Evolutionary conservation across 352 stramenopile genomes (phyloP).

Genomic region (Nothophytophthora sp.): DNA sequence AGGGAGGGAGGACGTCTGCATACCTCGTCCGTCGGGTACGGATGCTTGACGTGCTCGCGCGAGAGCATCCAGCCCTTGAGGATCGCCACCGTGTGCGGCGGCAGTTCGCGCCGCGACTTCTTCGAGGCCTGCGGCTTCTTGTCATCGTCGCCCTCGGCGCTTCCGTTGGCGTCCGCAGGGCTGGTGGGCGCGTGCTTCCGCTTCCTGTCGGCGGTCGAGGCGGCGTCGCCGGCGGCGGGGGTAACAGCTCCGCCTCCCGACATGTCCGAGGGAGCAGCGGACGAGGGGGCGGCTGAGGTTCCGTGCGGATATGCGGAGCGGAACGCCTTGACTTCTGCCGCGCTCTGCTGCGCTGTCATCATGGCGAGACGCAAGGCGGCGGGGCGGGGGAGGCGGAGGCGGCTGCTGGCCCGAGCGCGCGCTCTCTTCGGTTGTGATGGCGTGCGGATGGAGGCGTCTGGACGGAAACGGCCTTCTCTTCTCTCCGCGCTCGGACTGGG

Average conservation of each 20-base stretch:
- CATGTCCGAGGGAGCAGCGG: slow-evolving; percentile 6
- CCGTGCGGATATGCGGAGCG: slow-evolving; percentile 34
- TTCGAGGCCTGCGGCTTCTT: slow-evolving; percentile 55
- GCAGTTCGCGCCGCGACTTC: slow-evolving; percentile 81
- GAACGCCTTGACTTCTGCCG: slow-evolving; percentile 49
- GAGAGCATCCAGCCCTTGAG: slow-evolving; percentile 91
- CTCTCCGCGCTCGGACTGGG: no score
- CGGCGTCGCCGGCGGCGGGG: slow-evolving; percentile 9
- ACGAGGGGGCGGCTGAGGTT: slow-evolving; percentile 1
- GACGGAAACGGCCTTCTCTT: no score
- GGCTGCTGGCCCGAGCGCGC: no score
- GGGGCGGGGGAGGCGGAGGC: slow-evolving; percentile 1
- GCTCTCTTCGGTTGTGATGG: no score
- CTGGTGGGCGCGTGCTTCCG: slow-evolving; percentile 32
- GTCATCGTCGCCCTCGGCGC: slow-evolving; percentile 30
- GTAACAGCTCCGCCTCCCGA: slow-evolving; percentile 14
- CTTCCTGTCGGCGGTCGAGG: slow-evolving; percentile 19
- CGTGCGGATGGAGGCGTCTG: no score
- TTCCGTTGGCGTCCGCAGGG: slow-evolving; percentile 30
- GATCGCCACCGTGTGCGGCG: slow-evolving; percentile 83
- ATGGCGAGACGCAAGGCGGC: no score
- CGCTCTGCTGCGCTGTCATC: slow-evolving; percentile 64
- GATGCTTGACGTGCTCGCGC: slow-evolving; percentile 87
- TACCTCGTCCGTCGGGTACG: slow-evolving; percentile 88
- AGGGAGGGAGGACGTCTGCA: no score